Evolutionary conservation across 257 asterid genomes (phyloP).

Genomic region (Solanum etuberosum): DNA sequence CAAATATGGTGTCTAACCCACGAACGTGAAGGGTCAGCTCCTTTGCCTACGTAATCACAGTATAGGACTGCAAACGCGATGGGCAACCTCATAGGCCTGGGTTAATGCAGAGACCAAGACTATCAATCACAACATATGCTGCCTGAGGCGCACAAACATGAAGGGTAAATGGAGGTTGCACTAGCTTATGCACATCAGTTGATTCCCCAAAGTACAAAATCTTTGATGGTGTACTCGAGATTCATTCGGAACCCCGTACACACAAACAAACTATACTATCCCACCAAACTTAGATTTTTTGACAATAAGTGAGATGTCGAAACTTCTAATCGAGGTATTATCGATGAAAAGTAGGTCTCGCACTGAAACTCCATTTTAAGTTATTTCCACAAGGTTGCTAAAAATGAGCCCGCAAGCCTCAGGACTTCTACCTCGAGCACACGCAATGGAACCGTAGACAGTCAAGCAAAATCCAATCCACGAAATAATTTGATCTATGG

Average conservation of each 20-base stretch:
- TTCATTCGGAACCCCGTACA: neutral
- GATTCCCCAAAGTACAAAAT: neutral
- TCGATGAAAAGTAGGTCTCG: neutral
- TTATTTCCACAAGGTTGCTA: neutral
- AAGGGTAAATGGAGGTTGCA: neutral
- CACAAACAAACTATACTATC: neutral
- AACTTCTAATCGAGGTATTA: neutral
- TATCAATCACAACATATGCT: no score
- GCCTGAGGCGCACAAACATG: neutral
- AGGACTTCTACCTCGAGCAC: neutral
- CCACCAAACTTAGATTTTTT: neutral
- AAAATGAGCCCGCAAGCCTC: neutral
- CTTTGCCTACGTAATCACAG: neutral
- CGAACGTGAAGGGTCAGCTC: neutral
- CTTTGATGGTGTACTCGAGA: neutral
- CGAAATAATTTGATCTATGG: no score
- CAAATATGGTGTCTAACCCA: neutral
- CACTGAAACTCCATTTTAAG: neutral
- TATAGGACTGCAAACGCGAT: neutral
- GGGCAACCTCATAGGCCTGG: neutral
- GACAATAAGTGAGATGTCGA: neutral
- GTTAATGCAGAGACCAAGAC: neutral
- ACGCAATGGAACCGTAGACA: neutral
- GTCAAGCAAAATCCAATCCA: neutral
- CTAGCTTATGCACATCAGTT: neutral